Base-by-base conservation (phyloP, 2,329 filamentous ascomycete species). In the Aulographum hederae region DNA sequence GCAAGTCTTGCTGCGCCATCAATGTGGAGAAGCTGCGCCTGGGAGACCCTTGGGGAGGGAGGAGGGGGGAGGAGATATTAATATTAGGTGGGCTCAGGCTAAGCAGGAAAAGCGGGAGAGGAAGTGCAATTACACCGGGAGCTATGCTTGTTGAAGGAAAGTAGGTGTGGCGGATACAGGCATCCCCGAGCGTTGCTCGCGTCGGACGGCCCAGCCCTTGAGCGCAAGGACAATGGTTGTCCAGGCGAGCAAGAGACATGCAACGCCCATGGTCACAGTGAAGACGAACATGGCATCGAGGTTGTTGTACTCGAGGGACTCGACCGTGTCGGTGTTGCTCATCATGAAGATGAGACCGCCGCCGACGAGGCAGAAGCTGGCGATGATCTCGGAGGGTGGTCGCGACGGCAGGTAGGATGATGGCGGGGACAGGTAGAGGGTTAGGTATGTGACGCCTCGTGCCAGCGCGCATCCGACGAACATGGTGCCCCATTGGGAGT, bases 291-390 rank as follows among this genome's bases (percentile, higher is more conserved):
- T 86, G 34, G 75, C 74, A 45, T 85, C 75, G 8, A 84, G 53
- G 4, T 70, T 53, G 45, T 78, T 69, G 39, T 65, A 61, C 31
- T 78, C 69, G 65, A 85, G 78, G 19, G 69, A 65, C 5, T 60
- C 15, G 3, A 36, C 31, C 6, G 18, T 31, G 29, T 18, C 15
- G 12, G 8, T 8, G 14, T 18, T 31, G 15, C 82, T 92, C 37
- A 79, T 66, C 79, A 94, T 93, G 56, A 95, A 94, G 33, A 94
- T 74, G 28, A 91, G 61, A 4, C 89, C 86, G 17, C 89, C 86
- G 2, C 79, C 65, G 39, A 91, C 80, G 36, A 95, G 62, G 26
- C 84, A 89, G 48, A 95, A 95, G 0, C 82, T 63, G 1, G 78
- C 66, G 32, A 95, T 59, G n/a, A 94, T 63, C 60, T 95, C 86